Evolutionary conservation across 352 stramenopile genomes (phyloP).

Genomic region (Pythium periplocum): DNA sequence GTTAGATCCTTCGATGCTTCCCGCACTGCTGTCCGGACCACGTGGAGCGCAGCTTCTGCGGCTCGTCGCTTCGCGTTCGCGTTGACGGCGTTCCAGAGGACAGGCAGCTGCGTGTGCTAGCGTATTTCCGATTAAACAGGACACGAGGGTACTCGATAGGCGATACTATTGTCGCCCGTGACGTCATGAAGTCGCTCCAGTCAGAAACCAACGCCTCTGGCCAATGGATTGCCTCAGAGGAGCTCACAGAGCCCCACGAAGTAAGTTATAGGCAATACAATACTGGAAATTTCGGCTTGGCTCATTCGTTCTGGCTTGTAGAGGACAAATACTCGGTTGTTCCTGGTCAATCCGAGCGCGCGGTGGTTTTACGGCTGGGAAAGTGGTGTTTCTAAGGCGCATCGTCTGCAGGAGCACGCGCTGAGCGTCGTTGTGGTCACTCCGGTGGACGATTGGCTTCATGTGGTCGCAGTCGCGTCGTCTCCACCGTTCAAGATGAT

Average conservation of each 20-base stretch:
- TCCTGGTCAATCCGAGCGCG: slow-evolving; percentile 42
- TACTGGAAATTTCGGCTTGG: too few species aligned
- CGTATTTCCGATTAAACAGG: slow-evolving; percentile 33
- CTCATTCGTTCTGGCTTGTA: too few species aligned
- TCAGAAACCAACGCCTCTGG: slow-evolving; percentile 46
- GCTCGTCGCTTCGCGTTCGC: slow-evolving; percentile 32
- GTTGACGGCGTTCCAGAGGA: slow-evolving; percentile 15
- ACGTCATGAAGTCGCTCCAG: slow-evolving; percentile 29
- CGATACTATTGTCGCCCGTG: slow-evolving; percentile 1
- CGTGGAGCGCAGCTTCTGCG: slow-evolving; percentile 57
- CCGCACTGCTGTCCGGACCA: slow-evolving; percentile 60
- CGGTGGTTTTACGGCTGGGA: slow-evolving; percentile 73
- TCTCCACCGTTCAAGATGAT: slow-evolving; percentile 2
- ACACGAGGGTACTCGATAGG: slow-evolving; percentile 17
- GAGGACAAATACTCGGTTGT: slow-evolving; percentile 5
- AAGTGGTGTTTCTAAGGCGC: slow-evolving; percentile 46
- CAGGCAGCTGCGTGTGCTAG: slow-evolving; percentile 29
- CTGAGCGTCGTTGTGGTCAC: slow-evolving; percentile 22
- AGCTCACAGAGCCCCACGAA: slow-evolving; percentile 9
- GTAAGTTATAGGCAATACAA: slow-evolving; percentile 2
- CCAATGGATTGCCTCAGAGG: slow-evolving; percentile 38
- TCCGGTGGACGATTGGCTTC: background rate
- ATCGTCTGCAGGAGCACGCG: slow-evolving; percentile 46
- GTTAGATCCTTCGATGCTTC: slow-evolving; percentile 58
- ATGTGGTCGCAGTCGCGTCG: slow-evolving; percentile 1